A percentile compares a stretch with the other conserved stretches of the same genome.
Evolutionary conservation across 2,329 filamentous ascomycete species (phyloP).

Genomic region (Botrytis sinoallii): DNA sequence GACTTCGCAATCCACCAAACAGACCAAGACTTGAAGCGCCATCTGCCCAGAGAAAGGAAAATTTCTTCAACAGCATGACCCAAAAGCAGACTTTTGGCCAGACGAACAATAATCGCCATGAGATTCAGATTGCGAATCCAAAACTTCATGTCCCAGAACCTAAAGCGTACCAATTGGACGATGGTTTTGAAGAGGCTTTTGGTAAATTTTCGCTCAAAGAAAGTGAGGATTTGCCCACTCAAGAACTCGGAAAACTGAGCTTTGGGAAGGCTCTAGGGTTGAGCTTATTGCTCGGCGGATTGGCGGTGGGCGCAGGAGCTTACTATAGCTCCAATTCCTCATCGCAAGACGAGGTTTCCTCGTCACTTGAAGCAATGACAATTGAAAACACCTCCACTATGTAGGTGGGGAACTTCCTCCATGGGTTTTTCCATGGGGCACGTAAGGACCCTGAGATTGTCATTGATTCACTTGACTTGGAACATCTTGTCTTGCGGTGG

Average conservation of each 20-base stretch:
- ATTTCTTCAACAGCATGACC: slow-evolving; percentile 46
- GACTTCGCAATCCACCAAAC: slow-evolving; percentile 59
- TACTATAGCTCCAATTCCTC: background rate
- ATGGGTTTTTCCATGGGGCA: background rate
- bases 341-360: background rate
- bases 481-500: background rate
- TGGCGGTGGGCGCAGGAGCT: slow-evolving; percentile 4
- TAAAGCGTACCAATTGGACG: slow-evolving; percentile 2
- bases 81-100: slow-evolving; percentile 4
- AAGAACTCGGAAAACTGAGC: background rate
- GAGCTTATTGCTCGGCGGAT: slow-evolving; percentile 1
- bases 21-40: slow-evolving; percentile 51
- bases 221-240: background rate
- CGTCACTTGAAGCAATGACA: slow-evolving; percentile 2
- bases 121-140: slow-evolving; percentile 50
- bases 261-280: background rate
- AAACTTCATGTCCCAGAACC: slow-evolving; percentile 13
- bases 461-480: background rate
- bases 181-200: slow-evolving; percentile 2
- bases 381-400: slow-evolving; percentile 13
- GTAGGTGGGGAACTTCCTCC: slow-evolving; percentile 7
- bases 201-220: background rate
- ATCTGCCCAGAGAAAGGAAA: slow-evolving; percentile 45
- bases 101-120: background rate
- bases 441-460: slow-evolving; percentile 1